Conservation (phyloP, 331 rosid genomes). For the Arachis monticola region DNA sequence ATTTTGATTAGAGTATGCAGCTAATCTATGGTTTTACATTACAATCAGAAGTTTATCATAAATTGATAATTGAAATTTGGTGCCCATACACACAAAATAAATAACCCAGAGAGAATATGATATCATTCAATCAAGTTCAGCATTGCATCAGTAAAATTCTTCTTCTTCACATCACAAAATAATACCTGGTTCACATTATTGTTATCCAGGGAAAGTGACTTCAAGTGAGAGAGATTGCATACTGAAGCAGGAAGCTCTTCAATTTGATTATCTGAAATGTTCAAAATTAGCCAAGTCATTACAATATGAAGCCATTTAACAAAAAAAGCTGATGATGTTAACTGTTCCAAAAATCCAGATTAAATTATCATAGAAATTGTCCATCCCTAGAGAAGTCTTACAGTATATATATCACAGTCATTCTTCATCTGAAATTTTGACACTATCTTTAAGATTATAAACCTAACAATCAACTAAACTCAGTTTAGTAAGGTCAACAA, state of each 20-base stretch:
- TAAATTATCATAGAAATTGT: constrained; percentile 15
- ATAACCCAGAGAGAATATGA: constrained; percentile 12
- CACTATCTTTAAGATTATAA: neutral
- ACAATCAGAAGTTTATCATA: constrained; percentile 6
- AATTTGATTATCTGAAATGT: constrained; percentile 78
- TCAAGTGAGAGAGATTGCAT: constrained; percentile 86
- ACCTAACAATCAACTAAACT: too few species aligned
- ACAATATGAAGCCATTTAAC: constrained; percentile 25
- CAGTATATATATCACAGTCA: constrained; percentile 21
- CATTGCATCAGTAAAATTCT: constrained; percentile 20
- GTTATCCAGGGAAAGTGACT: constrained; percentile 83
- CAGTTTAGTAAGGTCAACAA: neutral
- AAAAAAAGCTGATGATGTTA: constrained; percentile 21
- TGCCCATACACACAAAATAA: neutral
- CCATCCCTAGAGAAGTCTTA: constrained; percentile 29
- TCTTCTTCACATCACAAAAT: constrained; percentile 4
- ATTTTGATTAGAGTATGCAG: neutral
- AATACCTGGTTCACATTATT: constrained; percentile 84
- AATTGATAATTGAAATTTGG: constrained; percentile 13
- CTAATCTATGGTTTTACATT: constrained; percentile 18
- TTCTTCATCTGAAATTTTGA: constrained; percentile 15
- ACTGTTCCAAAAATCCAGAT: constrained; percentile 28
- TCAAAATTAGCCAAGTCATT: constrained; percentile 36
- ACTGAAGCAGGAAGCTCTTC: constrained; percentile 86
- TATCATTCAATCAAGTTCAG: constrained; percentile 16